Percentiles rank a stretch among this genome's conserved stretches.
These are phyloP conservation scores for Neofusicoccum sp. DNA, from an alignment of 2,329 filamentous ascomycete genomes.

Conservation along the genomic window DNA sequence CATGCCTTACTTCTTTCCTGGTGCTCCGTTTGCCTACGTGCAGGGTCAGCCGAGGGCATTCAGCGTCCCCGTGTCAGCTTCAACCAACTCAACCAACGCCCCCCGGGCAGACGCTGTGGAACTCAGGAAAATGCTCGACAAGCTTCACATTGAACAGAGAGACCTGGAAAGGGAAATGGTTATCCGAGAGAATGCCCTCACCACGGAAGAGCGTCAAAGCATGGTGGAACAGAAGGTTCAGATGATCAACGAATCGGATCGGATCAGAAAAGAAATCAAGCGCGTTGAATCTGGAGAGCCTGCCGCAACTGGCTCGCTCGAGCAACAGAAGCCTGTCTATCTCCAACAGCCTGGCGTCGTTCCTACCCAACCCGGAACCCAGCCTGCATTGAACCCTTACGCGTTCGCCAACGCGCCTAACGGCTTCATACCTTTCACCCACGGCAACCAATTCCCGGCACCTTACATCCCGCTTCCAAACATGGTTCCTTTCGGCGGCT, in stretches of 20 bases:
- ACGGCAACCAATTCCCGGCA: neutral
- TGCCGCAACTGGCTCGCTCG: neutral
- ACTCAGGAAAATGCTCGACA: conserved; percentile 35
- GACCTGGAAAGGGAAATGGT: conserved; percentile 29
- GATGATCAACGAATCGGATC: conserved; percentile 37
- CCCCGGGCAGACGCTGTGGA: conserved; percentile 27
- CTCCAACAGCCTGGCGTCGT: neutral
- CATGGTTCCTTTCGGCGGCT: neutral
- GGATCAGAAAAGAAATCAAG: conserved; percentile 34
- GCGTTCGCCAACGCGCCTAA: neutral
- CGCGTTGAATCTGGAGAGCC: conserved; percentile 20
- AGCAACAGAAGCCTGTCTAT: neutral
- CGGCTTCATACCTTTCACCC: neutral
- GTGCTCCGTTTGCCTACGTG: neutral
- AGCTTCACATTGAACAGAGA: conserved; percentile 36
- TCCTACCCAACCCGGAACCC: neutral
- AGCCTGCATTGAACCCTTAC: neutral
- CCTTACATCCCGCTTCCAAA: conserved; percentile 2
- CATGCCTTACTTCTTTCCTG: conserved; percentile 1
- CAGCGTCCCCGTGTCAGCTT: conserved; percentile 15
- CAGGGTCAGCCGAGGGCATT: neutral
- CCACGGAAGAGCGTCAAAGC: conserved; percentile 28
- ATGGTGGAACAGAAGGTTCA: conserved; percentile 37
- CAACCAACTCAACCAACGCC: neutral
- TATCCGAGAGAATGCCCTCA: neutral